A percentile compares a stretch with the other conserved stretches of the same genome.
phyloP scores from a whole-genome alignment of 345 rosid genomes.

The Aegle marmelos region DNA sequence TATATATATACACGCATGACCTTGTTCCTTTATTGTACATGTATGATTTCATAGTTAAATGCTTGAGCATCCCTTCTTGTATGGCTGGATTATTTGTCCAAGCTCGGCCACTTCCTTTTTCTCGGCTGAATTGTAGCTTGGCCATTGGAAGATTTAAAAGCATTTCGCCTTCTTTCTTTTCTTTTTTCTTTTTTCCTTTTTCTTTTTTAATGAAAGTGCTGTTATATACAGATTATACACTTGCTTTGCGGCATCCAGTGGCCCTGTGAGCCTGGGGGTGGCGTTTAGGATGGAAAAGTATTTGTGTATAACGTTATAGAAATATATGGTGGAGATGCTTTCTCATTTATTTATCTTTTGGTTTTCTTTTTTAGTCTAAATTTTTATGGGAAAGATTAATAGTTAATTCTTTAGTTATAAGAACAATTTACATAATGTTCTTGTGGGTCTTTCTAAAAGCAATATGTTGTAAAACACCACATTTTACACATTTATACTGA shows the following conservation, averaged over 20 bases:
- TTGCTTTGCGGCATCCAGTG: background rate
- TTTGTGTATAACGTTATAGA: background rate
- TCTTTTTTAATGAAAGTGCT: background rate
- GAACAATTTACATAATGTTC: too few relatives aligned
- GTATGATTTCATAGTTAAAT: conserved; percentile 5
- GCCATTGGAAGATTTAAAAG: background rate
- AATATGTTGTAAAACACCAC: too few relatives aligned
- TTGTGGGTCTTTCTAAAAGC: too few relatives aligned
- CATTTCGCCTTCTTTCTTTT: background rate
- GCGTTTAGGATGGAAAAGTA: background rate
- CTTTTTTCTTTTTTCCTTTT: too few relatives aligned
- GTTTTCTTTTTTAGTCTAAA: background rate
- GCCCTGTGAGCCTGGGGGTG: background rate
- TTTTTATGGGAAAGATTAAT: too few relatives aligned
- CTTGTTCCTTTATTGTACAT: background rate
- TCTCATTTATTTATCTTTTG: background rate
- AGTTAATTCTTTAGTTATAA: too few relatives aligned
- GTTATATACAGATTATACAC: background rate
- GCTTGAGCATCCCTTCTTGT: conserved; percentile 12
- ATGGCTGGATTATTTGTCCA: background rate
- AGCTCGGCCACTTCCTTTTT: conserved; percentile 1
- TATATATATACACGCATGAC: background rate
- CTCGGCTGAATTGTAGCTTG: conserved; percentile 4
- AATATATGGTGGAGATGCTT: background rate
- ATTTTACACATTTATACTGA: too few relatives aligned